These are phyloP conservation scores for Penicillium samsonianum DNA, from an alignment of 495 filamentous ascomycete genomes.

Conservation along the genomic window DNA sequence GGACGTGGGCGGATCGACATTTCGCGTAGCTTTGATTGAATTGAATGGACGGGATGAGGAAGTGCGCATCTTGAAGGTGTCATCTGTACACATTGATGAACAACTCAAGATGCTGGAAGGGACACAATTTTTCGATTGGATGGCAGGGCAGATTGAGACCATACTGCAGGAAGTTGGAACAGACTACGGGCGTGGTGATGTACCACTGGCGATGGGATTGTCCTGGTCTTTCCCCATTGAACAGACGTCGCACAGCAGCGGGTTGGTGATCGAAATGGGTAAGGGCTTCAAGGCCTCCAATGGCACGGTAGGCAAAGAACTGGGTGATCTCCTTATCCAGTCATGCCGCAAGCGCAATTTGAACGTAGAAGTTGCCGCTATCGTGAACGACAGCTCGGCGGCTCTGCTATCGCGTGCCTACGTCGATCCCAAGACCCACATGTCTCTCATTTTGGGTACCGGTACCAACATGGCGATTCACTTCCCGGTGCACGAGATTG, in stretches of 20 bases:
- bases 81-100: conserved; percentile 56
- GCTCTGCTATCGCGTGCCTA: conserved; percentile 80
- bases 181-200: conserved; percentile 38
- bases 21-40: conserved; percentile 63
- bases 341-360: conserved; percentile 55
- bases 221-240: conserved; percentile 73
- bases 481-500: conserved; percentile 65
- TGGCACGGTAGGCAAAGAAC: conserved; percentile 57
- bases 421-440: conserved; percentile 58
- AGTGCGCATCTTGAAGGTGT: conserved; percentile 53
- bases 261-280: conserved; percentile 63
- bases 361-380: conserved; percentile 63
- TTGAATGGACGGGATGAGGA: conserved; percentile 51
- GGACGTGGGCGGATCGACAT: conserved; percentile 69
- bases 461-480: conserved; percentile 82
- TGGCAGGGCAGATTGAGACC: conserved; percentile 62
- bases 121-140: conserved; percentile 67
- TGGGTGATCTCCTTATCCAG: conserved; percentile 58
- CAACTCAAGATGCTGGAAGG: conserved; percentile 54
- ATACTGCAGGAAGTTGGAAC: conserved; percentile 45
- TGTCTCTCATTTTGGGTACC: conserved; percentile 83
- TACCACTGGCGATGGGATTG: conserved; percentile 57
- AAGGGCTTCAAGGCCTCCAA: conserved; percentile 65
- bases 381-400: conserved; percentile 83
- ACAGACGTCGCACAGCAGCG: conserved; percentile 60